Conservation (phyloP, 306 rosid species). For the Rosa rugosa region DNA sequence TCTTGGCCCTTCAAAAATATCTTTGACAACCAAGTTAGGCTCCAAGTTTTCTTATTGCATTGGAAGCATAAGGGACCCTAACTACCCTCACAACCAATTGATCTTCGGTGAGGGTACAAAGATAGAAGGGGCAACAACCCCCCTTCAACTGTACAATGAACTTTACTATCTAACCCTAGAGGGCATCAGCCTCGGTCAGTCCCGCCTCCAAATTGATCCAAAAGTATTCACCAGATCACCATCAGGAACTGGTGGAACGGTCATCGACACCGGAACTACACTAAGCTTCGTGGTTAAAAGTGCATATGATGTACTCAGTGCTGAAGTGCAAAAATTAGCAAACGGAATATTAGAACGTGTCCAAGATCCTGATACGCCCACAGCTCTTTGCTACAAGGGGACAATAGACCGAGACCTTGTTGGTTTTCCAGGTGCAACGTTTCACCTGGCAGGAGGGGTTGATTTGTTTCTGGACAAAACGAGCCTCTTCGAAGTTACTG, state of each 20-base stretch:
- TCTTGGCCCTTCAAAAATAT: slow-evolving; percentile 14
- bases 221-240: slow-evolving; percentile 16
- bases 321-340: slow-evolving; percentile 24
- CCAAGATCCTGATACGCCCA: neutral
- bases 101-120: slow-evolving; percentile 45
- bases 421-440: slow-evolving; percentile 42
- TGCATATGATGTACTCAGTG: slow-evolving; percentile 10
- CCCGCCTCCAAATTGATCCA: slow-evolving; percentile 26
- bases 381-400: slow-evolving; percentile 34
- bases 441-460: slow-evolving; percentile 38
- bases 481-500: slow-evolving; percentile 29
- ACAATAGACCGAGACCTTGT: slow-evolving; percentile 19
- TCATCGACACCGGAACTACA: slow-evolving; percentile 40
- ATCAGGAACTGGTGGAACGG: slow-evolving; percentile 39
- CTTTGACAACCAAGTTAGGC: slow-evolving; percentile 37
- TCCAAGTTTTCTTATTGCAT: slow-evolving; percentile 44
- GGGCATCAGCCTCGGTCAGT: slow-evolving; percentile 46
- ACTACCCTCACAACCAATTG: slow-evolving; percentile 37
- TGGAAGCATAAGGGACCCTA: slow-evolving; percentile 36
- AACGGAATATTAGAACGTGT: neutral
- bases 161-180: slow-evolving; percentile 37
- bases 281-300: slow-evolving; percentile 19
- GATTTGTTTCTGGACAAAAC: slow-evolving; percentile 32
- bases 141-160: slow-evolving; percentile 8
- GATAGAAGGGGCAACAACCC: slow-evolving; percentile 43